Base-by-base conservation (phyloP, 1,139 yeast species). In the Taphrina pruni region DNA sequence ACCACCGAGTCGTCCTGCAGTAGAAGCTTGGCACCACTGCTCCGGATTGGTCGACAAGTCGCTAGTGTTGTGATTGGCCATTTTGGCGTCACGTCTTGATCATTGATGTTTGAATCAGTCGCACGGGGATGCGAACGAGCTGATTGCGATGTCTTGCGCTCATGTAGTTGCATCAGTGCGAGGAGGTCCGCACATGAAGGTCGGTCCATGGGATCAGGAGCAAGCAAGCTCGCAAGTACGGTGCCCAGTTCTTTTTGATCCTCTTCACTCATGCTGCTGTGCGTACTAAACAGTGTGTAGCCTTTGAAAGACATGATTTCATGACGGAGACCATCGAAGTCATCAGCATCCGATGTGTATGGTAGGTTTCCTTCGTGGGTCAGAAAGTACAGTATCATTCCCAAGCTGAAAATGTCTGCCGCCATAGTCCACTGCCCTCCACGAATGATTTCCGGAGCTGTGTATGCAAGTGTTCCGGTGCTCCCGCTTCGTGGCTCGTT, bases 381-480 rank as follows among this genome's bases (percentile, higher is more conserved):
- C 69, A 91, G 77, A 76, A 84, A 90, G 76, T 89, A 87, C 61
- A 90, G 78, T 45, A 90, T 88, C 86, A 92, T 85, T 0, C 97
- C 97, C 51, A 91, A 77, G 0, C 96, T 88, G 76, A 89, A 91
- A 65, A 90, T 83, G 77, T 91, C 97, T 41, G 96, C 66, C 0
- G 67, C 67, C 0, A 21, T 48, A 14, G 67, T 55, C 67, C 67
- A 64, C 14, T 36, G 36, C 36, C 46, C 67, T 12, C 67, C 67
- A 57, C 70, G n/a, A 69, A 72, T 39, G 55, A 73, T 50, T 69
- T 72, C 43, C 65, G 60, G 62, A 50, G 67, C 58, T 20, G 68
- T 46, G 69, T 71, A 43, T 56, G 60, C 88, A n/a, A 64, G 56
- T n/a, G 67, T 64, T 17, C 67, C 67, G 7, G 67, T 64, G 32